A percentile compares a stretch with the other conserved stretches of the same genome.
Conservation (phyloP, 75 land plant genomes). For the Selaginella moellendorffii region DNA sequence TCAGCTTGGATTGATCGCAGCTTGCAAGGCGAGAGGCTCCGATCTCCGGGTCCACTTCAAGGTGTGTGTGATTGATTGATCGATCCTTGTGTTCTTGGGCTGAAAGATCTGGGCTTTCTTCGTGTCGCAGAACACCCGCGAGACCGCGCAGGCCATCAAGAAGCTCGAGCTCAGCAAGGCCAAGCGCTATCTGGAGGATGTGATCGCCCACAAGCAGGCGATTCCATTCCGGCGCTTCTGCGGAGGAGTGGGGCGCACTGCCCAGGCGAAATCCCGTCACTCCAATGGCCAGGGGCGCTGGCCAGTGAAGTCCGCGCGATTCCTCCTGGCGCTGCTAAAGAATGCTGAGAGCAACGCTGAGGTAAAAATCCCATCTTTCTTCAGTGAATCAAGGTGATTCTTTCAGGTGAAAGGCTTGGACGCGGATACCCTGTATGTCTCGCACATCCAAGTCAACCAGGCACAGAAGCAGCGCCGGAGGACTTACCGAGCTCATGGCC, state of each 20-base stretch:
- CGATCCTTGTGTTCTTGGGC: not conserved
- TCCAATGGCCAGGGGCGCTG: conserved; percentile 84
- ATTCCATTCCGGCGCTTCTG: conserved; percentile 77
- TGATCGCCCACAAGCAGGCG: conserved; percentile 78
- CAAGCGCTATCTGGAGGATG: conserved; percentile 88
- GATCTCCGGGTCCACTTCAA: conserved; percentile 90
- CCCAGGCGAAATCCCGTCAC: conserved; percentile 79
- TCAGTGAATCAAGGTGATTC: not conserved
- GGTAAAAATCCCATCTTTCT: conserved; percentile 18
- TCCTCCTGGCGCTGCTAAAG: conserved; percentile 58
- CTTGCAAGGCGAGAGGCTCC: conserved; percentile 84
- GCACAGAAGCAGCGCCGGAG: conserved; percentile 88
- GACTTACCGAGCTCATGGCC: conserved; percentile 89
- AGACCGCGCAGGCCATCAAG: conserved; percentile 76
- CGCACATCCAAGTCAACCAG: conserved; percentile 91
- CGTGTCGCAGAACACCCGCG: conserved; percentile 58
- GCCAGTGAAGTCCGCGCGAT: conserved; percentile 75
- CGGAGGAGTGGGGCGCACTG: conserved; percentile 90
- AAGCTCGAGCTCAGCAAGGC: conserved; percentile 74
- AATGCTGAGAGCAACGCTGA: conserved; percentile 93
- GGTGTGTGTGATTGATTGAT: conserved; percentile 23
- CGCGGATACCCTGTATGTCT: conserved; percentile 67
- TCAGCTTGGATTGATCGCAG: conserved; percentile 24
- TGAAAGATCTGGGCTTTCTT: not conserved
- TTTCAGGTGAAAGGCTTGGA: conserved; percentile 76